Conservation (phyloP, 2,329 filamentous ascomycete genomes). For the Fonsecaea erecta region DNA sequence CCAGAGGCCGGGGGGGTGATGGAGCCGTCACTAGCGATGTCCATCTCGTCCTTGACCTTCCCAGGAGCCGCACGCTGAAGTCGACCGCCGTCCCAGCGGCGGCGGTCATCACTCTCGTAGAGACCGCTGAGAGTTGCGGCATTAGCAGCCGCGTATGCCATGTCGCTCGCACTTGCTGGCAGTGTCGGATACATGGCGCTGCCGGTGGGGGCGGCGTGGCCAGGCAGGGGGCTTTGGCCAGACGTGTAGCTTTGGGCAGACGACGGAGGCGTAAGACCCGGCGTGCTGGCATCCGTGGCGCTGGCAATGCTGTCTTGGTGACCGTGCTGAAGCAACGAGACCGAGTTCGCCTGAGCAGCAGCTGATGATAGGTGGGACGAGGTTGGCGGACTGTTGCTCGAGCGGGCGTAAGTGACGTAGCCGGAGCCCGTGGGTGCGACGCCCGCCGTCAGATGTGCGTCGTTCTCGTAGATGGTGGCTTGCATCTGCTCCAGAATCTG, state of each 20-base stretch:
- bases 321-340: conserved; percentile 32
- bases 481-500: conserved; percentile 96
- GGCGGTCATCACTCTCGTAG: conserved; percentile 64
- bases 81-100: conserved; percentile 65
- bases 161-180: conserved; percentile 62
- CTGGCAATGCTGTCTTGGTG: conserved; percentile 42
- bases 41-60: conserved; percentile 46
- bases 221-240: conserved; percentile 61
- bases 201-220: conserved; percentile 37
- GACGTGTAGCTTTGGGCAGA: conserved; percentile 67
- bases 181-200: conserved; percentile 66
- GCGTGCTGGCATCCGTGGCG: conserved; percentile 56
- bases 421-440: conserved; percentile 75
- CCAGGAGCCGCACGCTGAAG: conserved; percentile 60
- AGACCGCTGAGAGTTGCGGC: conserved; percentile 64
- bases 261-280: conserved; percentile 66
- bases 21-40: conserved; percentile 39
- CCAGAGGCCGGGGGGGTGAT: conserved; percentile 36
- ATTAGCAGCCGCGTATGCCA: conserved; percentile 60
- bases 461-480: conserved; percentile 91
- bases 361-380: conserved; percentile 47
- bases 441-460: conserved; percentile 78
- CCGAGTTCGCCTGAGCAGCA: conserved; percentile 45
- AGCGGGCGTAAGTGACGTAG: conserved; percentile 61
- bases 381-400: conserved; percentile 60